phyloP scores from a whole-genome alignment of 805 yeast species.

The Naumovozyma castellii region DNA sequence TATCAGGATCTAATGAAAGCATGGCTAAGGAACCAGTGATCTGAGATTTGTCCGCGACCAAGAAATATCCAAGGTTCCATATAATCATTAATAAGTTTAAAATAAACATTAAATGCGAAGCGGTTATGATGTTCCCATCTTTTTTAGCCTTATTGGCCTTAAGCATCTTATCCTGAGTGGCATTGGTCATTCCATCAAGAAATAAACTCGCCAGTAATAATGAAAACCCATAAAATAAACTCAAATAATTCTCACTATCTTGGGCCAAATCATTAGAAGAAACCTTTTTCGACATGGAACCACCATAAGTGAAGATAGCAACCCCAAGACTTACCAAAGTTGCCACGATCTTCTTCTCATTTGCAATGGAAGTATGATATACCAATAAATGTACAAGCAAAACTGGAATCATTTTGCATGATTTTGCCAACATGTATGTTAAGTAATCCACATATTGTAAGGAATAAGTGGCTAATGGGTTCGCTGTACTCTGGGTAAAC shows the following conservation, averaged over 20 bases:
- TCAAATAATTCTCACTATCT: not conserved
- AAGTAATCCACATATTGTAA: slow-evolving; percentile 77
- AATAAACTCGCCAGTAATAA: slow-evolving; percentile 55
- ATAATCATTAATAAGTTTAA: slow-evolving; percentile 39
- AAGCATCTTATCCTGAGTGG: slow-evolving; percentile 84
- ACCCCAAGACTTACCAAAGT: slow-evolving; percentile 76
- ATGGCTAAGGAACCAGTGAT: slow-evolving; percentile 31
- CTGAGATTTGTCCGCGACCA: slow-evolving; percentile 19
- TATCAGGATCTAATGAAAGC: slow-evolving; percentile 35
- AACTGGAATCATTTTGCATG: slow-evolving; percentile 93
- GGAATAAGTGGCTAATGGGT: slow-evolving; percentile 75
- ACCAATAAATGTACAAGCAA: slow-evolving; percentile 68
- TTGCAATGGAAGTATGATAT: slow-evolving; percentile 64
- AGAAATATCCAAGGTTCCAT: slow-evolving; percentile 42
- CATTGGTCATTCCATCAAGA: slow-evolving; percentile 86
- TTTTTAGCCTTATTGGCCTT: slow-evolving; percentile 22
- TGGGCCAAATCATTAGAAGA: slow-evolving; percentile 33
- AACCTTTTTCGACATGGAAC: slow-evolving; percentile 26
- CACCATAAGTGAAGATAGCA: slow-evolving; percentile 57
- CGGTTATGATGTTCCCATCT: slow-evolving; percentile 41
- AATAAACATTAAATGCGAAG: slow-evolving; percentile 81
- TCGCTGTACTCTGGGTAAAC: slow-evolving; percentile 65
- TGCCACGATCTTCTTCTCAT: slow-evolving; percentile 72
- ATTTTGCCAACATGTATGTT: slow-evolving; percentile 76
- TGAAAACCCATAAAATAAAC: slow-evolving; percentile 44